Evolutionary conservation across 208 protist genomes (phyloP).

Genomic region (Trichomonas gallinae): DNA sequence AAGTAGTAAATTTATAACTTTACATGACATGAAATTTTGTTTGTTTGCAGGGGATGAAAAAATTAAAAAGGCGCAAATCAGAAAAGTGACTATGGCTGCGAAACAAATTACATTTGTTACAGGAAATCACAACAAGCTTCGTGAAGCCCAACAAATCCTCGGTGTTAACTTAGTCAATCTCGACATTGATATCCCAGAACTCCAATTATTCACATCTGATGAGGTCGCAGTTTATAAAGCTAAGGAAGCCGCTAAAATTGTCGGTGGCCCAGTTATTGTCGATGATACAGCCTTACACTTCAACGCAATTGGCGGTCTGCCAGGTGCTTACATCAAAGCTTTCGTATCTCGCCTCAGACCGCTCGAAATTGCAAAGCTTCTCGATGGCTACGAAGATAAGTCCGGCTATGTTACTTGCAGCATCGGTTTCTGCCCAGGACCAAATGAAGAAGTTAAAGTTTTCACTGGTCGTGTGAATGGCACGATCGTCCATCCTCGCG

Average conservation of each 20-base stretch:
- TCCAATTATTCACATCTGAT: not conserved
- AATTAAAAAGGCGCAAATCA: too few species aligned
- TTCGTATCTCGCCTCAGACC: not conserved
- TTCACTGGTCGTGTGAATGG: not conserved
- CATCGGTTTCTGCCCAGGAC: not conserved
- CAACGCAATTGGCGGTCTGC: not conserved
- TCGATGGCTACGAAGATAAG: not conserved
- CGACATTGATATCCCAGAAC: not conserved
- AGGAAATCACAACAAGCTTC: not conserved
- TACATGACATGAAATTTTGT: not conserved
- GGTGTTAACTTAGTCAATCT: not conserved
- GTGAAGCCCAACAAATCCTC: not conserved
- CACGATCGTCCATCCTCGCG: not conserved
- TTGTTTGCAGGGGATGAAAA: too few species aligned
- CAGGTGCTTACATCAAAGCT: not conserved
- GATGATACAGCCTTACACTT: constrained; percentile 13
- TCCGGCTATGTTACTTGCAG: not conserved
- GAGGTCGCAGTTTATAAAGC: not conserved
- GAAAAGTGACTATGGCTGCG: not conserved
- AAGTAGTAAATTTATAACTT: not conserved
- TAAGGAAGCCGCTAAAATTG: not conserved
- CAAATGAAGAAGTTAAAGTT: not conserved
- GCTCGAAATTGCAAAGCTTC: not conserved
- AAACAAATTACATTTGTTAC: not conserved
- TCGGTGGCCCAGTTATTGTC: not conserved